Conservation (phyloP, 2,329 filamentous ascomycete species). For the Xylaria arbuscula region DNA sequence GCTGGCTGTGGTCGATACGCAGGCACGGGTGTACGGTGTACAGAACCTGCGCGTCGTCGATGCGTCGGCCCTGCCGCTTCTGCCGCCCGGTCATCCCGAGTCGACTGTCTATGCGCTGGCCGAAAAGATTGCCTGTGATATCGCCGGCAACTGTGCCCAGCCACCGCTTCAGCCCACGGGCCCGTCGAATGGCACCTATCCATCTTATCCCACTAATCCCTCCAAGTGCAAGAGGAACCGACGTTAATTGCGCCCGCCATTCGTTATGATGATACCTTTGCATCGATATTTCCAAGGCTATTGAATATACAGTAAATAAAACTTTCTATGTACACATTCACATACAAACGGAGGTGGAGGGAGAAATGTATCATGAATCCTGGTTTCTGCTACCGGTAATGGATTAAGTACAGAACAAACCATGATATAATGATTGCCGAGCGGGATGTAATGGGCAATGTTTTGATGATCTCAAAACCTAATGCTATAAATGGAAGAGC, state of each 20-base stretch:
- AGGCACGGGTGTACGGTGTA: slow-evolving; percentile 65
- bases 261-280: neutral
- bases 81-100: slow-evolving; percentile 46
- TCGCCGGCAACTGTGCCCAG: slow-evolving; percentile 34
- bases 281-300: neutral
- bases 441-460: too few species aligned
- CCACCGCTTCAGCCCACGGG: slow-evolving; percentile 22
- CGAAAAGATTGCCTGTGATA: slow-evolving; percentile 39
- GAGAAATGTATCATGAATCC: neutral
- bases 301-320: neutral
- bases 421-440: neutral
- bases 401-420: neutral
- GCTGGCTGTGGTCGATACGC: slow-evolving; percentile 64
- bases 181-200: neutral
- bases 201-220: slow-evolving; percentile 17
- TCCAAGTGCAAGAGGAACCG: slow-evolving; percentile 25
- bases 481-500: too few species aligned
- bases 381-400: neutral
- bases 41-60: slow-evolving; percentile 66
- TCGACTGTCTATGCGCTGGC: slow-evolving; percentile 43
- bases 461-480: too few species aligned
- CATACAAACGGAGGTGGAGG: neutral
- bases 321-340: slow-evolving; percentile 11
- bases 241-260: neutral
- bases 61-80: slow-evolving; percentile 52